Evolutionary conservation across 352 stramenopile species (phyloP).

Genomic region (Phytophthora cactorum): DNA sequence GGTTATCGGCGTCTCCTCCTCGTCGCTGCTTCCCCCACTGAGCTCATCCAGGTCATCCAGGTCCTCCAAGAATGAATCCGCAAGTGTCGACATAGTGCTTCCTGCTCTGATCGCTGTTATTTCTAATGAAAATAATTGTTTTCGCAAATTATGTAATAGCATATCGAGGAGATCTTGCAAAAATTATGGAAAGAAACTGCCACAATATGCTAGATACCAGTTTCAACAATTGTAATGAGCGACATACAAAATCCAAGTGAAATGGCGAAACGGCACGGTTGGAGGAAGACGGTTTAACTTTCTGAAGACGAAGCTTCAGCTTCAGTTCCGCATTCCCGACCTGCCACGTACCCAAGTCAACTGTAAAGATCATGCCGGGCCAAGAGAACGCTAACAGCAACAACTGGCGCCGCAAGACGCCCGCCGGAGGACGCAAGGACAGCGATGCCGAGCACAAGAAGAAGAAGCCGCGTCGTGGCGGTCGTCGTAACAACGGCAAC

Average conservation of each 20-base stretch:
- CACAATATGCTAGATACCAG: conserved; percentile 12
- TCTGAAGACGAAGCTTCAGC: conserved; percentile 3
- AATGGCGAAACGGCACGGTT: conserved; percentile 19
- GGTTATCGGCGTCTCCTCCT: conserved; percentile 49
- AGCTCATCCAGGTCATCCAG: conserved; percentile 91
- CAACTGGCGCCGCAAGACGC: conserved; percentile 46
- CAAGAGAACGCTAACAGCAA: conserved; percentile 27
- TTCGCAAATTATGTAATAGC: neutral
- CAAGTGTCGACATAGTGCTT: conserved; percentile 76
- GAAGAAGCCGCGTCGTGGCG: conserved; percentile 57
- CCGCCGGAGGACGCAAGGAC: conserved; percentile 42
- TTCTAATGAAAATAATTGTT: conserved; percentile 3
- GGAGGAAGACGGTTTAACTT: conserved; percentile 26
- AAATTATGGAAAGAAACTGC: conserved; percentile 26
- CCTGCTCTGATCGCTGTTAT: neutral
- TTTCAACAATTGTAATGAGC: neutral
- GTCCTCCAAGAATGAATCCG: conserved; percentile 91
- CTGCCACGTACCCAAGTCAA: conserved; percentile 17
- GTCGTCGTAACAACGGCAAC: conserved; percentile 42
- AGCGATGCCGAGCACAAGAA: conserved; percentile 57
- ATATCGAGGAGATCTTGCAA: conserved; percentile 13
- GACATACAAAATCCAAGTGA: conserved; percentile 33
- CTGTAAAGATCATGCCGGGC: conserved; percentile 22
- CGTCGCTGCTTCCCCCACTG: conserved; percentile 78
- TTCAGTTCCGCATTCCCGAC: conserved; percentile 16